These are phyloP conservation scores for Wilcoxina mikolae DNA, from an alignment of 495 filamentous ascomycete species.

Conservation along the genomic window DNA sequence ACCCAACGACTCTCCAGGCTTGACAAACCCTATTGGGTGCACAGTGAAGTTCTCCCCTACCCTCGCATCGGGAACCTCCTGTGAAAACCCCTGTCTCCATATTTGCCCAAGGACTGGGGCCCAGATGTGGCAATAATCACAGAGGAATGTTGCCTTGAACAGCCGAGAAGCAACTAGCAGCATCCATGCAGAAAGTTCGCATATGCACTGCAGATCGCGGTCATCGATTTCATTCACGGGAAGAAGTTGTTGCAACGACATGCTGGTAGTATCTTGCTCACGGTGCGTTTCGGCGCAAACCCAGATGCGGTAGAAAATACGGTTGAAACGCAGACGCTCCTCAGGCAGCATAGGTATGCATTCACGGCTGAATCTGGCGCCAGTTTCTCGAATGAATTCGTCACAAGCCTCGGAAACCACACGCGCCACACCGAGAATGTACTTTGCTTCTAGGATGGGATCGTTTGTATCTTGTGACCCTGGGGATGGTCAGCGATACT, in stretches of 20 bases:
- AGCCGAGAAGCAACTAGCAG: not conserved
- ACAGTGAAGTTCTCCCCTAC: not conserved
- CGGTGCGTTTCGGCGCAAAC: not conserved
- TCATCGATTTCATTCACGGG: not conserved
- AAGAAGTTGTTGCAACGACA: too few relatives aligned
- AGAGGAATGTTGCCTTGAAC: not conserved
- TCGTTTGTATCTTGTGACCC: too few relatives aligned
- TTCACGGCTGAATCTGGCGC: not conserved
- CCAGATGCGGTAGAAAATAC: not conserved
- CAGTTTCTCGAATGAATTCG: not conserved
- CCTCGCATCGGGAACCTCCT: not conserved
- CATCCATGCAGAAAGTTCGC: not conserved
- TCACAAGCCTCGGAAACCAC: not conserved
- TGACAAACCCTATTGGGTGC: not conserved
- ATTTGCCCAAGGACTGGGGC: not conserved
- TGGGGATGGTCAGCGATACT: too few relatives aligned
- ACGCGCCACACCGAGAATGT: too few relatives aligned
- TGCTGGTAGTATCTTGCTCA: not conserved
- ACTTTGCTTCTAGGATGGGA: too few relatives aligned
- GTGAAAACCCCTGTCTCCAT: not conserved
- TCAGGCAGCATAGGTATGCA: not conserved
- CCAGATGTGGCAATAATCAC: not conserved
- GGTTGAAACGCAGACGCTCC: not conserved
- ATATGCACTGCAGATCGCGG: not conserved
- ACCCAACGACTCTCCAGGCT: not conserved